These are phyloP conservation scores for Rhodamnia argentea DNA, from an alignment of 345 rosid genomes.

Conservation along the genomic window DNA sequence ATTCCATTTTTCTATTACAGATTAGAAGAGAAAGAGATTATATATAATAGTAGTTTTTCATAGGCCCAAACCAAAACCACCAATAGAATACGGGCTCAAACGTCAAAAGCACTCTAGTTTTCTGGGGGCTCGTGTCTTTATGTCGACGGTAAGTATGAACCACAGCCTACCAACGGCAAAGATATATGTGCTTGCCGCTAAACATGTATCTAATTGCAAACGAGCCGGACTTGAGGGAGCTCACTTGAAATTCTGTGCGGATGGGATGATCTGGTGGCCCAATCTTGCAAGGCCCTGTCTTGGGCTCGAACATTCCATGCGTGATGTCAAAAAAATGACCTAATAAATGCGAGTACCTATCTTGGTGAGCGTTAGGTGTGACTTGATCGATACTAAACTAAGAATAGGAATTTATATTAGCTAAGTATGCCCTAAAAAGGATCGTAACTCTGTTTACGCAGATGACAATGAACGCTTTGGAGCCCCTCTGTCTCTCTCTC, in stretches of 20 bases:
- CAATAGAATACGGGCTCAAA: too few relatives aligned
- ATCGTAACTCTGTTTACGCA: background rate
- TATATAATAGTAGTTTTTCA: too few relatives aligned
- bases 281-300: background rate
- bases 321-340: background rate
- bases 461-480: background rate
- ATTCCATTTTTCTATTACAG: too few relatives aligned
- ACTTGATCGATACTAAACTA: background rate
- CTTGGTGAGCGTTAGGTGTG: background rate
- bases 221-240: background rate
- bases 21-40: too few relatives aligned
- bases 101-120: too few relatives aligned
- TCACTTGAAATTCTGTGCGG: background rate
- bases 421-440: background rate
- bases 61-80: too few relatives aligned
- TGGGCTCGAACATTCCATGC: background rate
- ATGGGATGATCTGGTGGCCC: background rate
- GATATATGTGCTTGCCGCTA: background rate
- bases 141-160: too few relatives aligned
- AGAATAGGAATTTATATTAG: background rate
- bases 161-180: background rate
- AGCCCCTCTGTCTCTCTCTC: background rate
- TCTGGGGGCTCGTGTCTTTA: too few relatives aligned
- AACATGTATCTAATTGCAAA: background rate
- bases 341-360: background rate